Evolutionary conservation across 306 rosid species (phyloP).

Genomic region (Quercus aquifolioides): DNA sequence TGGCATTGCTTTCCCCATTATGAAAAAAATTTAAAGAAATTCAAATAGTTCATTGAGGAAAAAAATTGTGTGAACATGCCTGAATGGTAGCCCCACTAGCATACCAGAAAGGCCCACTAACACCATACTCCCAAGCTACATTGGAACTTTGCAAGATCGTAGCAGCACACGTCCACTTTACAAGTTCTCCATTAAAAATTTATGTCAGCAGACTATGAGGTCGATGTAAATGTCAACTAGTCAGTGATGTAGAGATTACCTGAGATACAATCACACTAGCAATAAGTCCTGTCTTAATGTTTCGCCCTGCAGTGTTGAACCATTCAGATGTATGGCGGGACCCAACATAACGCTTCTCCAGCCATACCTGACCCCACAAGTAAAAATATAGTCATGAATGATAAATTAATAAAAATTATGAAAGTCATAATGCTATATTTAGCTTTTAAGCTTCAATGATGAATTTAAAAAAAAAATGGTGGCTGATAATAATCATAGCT

Average conservation of each 20-base stretch:
- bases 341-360: slow-evolving; percentile 84
- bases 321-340: slow-evolving; percentile 89
- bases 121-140: slow-evolving; percentile 94
- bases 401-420: neutral
- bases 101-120: slow-evolving; percentile 98
- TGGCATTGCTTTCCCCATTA: neutral
- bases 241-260: slow-evolving; percentile 37
- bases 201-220: neutral
- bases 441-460: neutral
- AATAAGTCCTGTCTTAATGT: slow-evolving; percentile 84
- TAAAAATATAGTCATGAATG: neutral
- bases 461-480: neutral
- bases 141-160: slow-evolving; percentile 93
- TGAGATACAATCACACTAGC: slow-evolving; percentile 97
- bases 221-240: neutral
- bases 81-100: slow-evolving; percentile 97
- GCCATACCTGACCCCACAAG: slow-evolving; percentile 65
- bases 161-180: slow-evolving; percentile 97
- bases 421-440: neutral
- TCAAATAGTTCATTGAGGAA: neutral
- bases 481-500: neutral
- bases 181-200: slow-evolving; percentile 11
- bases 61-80: slow-evolving; percentile 38
- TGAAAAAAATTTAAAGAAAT: neutral
- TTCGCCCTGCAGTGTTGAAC: slow-evolving; percentile 98